Evolutionary conservation across 2,329 filamentous ascomycete genomes (phyloP).

Genomic region (Colletotrichum coccodes): DNA sequence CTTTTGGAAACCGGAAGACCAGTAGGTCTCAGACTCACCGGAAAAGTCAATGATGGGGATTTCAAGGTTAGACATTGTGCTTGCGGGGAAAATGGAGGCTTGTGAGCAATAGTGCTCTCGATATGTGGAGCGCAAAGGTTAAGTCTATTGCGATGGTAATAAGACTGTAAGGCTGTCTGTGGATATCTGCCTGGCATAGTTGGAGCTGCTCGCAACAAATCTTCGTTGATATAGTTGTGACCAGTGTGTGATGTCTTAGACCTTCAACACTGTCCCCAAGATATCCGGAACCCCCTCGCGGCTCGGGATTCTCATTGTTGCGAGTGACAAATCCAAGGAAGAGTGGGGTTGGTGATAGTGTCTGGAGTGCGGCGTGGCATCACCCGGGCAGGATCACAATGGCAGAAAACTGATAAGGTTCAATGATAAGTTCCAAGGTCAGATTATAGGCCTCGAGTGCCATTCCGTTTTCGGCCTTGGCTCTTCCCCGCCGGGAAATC

Average conservation of each 20-base stretch:
- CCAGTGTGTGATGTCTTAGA: not conserved
- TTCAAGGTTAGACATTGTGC: constrained; percentile 24
- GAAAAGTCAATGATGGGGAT: constrained; percentile 44
- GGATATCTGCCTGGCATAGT: not conserved
- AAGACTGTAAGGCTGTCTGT: not conserved
- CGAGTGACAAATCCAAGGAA: not conserved
- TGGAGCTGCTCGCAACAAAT: not conserved
- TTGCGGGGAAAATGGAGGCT: not conserved
- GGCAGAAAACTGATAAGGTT: not conserved
- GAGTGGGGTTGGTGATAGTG: constrained; percentile 25
- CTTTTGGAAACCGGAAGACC: rapidly evolving
- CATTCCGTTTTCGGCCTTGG: constrained; percentile 7
- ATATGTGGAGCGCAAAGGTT: not conserved
- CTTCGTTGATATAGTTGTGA: not conserved
- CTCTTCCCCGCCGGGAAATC: not conserved
- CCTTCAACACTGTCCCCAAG: not conserved
- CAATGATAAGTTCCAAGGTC: not conserved
- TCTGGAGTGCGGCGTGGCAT: not conserved
- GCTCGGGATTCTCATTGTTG: not conserved
- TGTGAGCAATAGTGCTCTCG: not conserved
- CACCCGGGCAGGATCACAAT: not conserved
- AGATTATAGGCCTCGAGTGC: not conserved
- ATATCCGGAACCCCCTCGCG: too few species aligned
- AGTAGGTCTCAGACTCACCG: constrained; percentile 27
- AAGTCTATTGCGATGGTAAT: not conserved